Evolutionary conservation across 805 yeast species (phyloP).

Genomic region (Pachysolen tannophilus): DNA sequence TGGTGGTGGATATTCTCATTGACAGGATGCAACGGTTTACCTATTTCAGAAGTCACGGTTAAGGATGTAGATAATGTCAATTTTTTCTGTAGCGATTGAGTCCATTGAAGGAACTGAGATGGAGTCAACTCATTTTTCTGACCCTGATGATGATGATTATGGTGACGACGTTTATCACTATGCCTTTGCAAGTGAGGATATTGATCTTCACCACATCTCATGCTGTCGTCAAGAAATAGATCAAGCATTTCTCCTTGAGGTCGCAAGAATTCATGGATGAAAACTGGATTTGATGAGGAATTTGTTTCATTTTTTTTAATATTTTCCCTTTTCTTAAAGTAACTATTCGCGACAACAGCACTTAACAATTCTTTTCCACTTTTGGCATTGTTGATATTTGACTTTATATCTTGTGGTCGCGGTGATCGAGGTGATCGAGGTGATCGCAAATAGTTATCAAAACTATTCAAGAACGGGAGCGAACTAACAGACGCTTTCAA

Average conservation of each 20-base stretch:
- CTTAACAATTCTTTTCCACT: constrained; percentile 7
- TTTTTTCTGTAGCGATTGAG: constrained; percentile 1
- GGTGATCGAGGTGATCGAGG: no score
- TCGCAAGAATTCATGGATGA: no score
- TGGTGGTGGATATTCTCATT: background rate
- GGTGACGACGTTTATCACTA: no score
- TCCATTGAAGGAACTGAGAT: constrained; percentile 2
- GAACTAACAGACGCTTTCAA: no score
- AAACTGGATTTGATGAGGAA: background rate
- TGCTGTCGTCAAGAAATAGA: no score
- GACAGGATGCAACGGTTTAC: constrained; percentile 20
- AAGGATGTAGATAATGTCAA: constrained; percentile 21
- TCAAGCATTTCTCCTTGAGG: no score
- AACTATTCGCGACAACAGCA: constrained; percentile 7
- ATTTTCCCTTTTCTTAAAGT: constrained; percentile 1
- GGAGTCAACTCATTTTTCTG: background rate
- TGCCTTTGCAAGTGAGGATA: background rate
- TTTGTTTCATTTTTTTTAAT: background rate
- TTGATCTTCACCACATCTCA: no score
- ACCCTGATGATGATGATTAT: background rate
- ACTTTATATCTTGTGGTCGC: no score
- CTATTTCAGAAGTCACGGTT: constrained; percentile 23
- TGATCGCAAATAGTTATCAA: constrained; percentile 2
- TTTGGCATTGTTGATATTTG: background rate
- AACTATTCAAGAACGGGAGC: constrained; percentile 2